A percentile compares a stretch with the other conserved stretches of the same genome.
phyloP scores from a whole-genome alignment of 768 basidiomycete genomes.

The Rhodotorula sphaerocarpa region DNA sequence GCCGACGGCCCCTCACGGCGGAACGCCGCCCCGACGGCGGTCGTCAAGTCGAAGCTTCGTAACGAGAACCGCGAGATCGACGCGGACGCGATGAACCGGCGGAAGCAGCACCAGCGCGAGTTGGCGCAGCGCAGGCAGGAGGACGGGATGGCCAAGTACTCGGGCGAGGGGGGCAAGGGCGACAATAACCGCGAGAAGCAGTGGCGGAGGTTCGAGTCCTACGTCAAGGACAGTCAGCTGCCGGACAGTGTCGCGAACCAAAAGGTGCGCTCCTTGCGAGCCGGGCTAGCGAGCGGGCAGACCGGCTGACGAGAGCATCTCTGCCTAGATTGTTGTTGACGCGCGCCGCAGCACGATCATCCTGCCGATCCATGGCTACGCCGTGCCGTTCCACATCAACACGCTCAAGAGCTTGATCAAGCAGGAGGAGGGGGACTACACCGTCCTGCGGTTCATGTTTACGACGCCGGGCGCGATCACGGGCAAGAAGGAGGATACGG shows the following conservation, averaged over 20 bases:
- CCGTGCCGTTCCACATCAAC: constrained; percentile 96
- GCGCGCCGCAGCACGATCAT: constrained; percentile 81
- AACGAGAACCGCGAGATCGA: constrained; percentile 77
- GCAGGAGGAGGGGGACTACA: constrained; percentile 90
- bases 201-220: constrained; percentile 94
- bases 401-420: constrained; percentile 97
- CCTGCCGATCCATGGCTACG: constrained; percentile 86
- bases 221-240: constrained; percentile 84
- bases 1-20: constrained; percentile 41
- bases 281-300: background rate
- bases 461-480: constrained; percentile 95
- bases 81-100: constrained; percentile 63
- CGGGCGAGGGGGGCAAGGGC: constrained; percentile 62
- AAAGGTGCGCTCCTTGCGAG: constrained; percentile 53
- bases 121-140: constrained; percentile 67
- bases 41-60: constrained; percentile 81
- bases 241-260: constrained; percentile 73
- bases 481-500: constrained; percentile 97
- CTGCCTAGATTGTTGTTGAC: constrained; percentile 75
- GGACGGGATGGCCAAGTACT: constrained; percentile 72
- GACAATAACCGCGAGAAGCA: constrained; percentile 80
- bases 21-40: constrained; percentile 37
- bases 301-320: constrained; percentile 10
- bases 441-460: constrained; percentile 92
- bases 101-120: constrained; percentile 79